Evolutionary conservation across 768 basidiomycete species (phyloP).

Genomic region (Tylopilus vinaceipallidus): DNA sequence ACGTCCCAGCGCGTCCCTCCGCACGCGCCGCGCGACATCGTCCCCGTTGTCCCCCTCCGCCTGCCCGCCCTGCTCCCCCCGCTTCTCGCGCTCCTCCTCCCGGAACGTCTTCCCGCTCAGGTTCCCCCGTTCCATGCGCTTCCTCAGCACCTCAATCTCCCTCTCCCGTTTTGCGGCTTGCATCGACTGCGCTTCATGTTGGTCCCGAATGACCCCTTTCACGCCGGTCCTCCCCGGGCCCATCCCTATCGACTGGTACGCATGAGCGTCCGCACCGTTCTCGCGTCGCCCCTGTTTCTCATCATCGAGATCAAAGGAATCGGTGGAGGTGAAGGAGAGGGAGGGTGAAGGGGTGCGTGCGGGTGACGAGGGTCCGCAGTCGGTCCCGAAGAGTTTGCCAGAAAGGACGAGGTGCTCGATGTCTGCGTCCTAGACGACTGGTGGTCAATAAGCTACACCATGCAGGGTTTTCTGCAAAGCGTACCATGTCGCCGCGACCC

Average conservation of each 20-base stretch:
- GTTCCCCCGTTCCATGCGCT: constrained; percentile 60
- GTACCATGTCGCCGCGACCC: constrained; percentile 16
- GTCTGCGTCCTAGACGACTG: constrained; percentile 36
- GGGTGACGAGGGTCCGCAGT: constrained; percentile 59
- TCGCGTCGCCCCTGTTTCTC: constrained; percentile 40
- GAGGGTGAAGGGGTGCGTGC: constrained; percentile 57
- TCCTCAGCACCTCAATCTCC: constrained; percentile 52
- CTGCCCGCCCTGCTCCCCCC: constrained; percentile 42
- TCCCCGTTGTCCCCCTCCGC: constrained; percentile 30
- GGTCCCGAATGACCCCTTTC: constrained; percentile 84
- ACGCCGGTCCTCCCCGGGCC: constrained; percentile 85
- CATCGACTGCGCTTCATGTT: constrained; percentile 61
- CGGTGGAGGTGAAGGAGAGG: constrained; percentile 22
- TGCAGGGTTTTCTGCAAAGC: background rate
- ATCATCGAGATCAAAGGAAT: constrained; percentile 43
- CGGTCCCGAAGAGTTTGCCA: constrained; percentile 66
- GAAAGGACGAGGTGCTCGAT: constrained; percentile 76
- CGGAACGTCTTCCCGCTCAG: constrained; percentile 70
- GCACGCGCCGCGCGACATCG: constrained; percentile 12
- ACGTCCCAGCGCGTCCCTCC: constrained; percentile 46
- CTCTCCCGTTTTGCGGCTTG: constrained; percentile 50
- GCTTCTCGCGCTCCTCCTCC: constrained; percentile 71
- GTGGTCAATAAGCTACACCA: background rate
- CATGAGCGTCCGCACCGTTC: constrained; percentile 37
- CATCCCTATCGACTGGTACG: constrained; percentile 76